These are phyloP conservation scores for Gliomastix tumulicola DNA, from an alignment of 2,329 filamentous ascomycete genomes.

Conservation along the genomic window DNA sequence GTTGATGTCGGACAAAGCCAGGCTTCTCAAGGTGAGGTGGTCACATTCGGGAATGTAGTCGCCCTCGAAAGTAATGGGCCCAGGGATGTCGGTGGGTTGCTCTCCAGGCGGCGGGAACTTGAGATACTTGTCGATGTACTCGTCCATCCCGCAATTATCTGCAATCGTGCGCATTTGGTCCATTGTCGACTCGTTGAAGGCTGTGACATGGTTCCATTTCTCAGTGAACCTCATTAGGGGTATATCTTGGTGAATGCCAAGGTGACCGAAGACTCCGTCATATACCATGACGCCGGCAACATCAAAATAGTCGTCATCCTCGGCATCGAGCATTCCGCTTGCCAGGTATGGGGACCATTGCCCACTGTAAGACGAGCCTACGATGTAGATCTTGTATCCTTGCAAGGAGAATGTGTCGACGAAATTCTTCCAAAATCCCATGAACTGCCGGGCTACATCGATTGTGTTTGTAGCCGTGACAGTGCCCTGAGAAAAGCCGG, in stretches of 20 bases:
- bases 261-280: slow-evolving; percentile 56
- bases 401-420: slow-evolving; percentile 63
- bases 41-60: too few species aligned
- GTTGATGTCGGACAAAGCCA: slow-evolving; percentile 53
- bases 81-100: too few species aligned
- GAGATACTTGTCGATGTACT: slow-evolving; percentile 53
- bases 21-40: too few species aligned
- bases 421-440: slow-evolving; percentile 76
- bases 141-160: slow-evolving; percentile 54
- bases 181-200: slow-evolving; percentile 54
- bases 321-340: slow-evolving; percentile 61
- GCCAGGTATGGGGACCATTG: slow-evolving; percentile 66
- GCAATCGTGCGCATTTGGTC: slow-evolving; percentile 42
- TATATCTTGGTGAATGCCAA: slow-evolving; percentile 33
- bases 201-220: slow-evolving; percentile 52
- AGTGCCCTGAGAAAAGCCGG: slow-evolving; percentile 62
- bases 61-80: too few species aligned
- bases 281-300: slow-evolving; percentile 65
- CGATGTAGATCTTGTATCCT: slow-evolving; percentile 63
- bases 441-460: slow-evolving; percentile 64
- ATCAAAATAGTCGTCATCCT: slow-evolving; percentile 62
- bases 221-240: slow-evolving; percentile 54
- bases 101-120: slow-evolving; percentile 61
- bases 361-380: slow-evolving; percentile 65
- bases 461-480: slow-evolving; percentile 58